Base-by-base conservation (phyloP, 2,329 filamentous ascomycete species). In the Exophiala mesophila region DNA sequence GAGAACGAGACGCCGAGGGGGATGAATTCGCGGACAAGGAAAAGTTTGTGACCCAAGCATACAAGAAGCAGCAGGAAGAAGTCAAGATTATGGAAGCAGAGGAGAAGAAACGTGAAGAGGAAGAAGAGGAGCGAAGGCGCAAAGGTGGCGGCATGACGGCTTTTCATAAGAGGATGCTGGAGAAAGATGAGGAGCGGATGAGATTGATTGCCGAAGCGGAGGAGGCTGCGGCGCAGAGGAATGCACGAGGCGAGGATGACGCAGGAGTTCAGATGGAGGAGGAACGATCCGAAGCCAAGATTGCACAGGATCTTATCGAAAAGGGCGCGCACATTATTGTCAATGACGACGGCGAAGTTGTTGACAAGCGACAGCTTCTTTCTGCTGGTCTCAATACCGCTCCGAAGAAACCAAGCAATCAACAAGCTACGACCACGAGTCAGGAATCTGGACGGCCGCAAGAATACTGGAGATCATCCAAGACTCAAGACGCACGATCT, bases 11-110 rank as follows among this genome's bases (percentile, higher is more conserved):
- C 53, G 73, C 72, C 0, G 79, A 83, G 55, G 79, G 78, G n/a
- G 79, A 82, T 36, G 77, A 78, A 47, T 82, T 79, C 46, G 77
- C 72, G 0, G 79, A 81, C 54, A 82, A 81, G 57, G 79, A 83
- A 59, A 80, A 76, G 56, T 83, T 83, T 48, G 79, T 83, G 30
- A 83, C 79, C 2, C 68, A 69, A 1, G 78, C 79, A 24, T 83
- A 83, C 60, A 81, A 80, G 60, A 67, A 69, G 47, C 78, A 82
- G 56, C 78, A 82, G 57, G 77, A 75, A 55, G 79, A 82, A 57
- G 64, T 76, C 45, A 66, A 69, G 42, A 63, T 64, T 44, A 56
- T 77, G 15, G 77, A 82, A 53, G 76, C 73, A 41, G 78, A 80
- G 47, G 23, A 82, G 57, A 70, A 68, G 55, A 63, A 59, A 44